Evolutionary conservation across 2,329 filamentous ascomycete genomes (phyloP).

Genomic region (Paramyrothecium roridum): DNA sequence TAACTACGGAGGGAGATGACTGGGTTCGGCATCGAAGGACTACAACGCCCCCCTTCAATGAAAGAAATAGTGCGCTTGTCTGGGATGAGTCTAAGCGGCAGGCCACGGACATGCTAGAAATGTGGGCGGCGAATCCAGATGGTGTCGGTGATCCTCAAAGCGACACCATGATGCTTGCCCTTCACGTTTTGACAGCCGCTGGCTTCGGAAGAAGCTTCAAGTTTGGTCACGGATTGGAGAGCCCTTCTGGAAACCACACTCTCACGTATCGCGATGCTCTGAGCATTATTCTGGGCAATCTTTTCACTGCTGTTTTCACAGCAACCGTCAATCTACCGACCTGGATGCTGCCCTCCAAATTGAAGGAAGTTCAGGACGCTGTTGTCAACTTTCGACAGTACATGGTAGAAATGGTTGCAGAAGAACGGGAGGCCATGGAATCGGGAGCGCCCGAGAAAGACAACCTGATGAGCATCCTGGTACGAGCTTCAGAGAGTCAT

Average conservation of each 20-base stretch:
- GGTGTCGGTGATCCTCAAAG: slow-evolving; percentile 11
- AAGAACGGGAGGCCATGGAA: slow-evolving; percentile 11
- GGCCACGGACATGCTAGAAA: slow-evolving; percentile 12
- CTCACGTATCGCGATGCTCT: slow-evolving; percentile 1
- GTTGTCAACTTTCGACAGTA: slow-evolving; percentile 13
- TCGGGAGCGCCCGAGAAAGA: slow-evolving; percentile 7
- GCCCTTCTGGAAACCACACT: slow-evolving; percentile 8
- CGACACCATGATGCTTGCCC: slow-evolving; percentile 10
- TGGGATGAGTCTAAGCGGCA: slow-evolving; percentile 14
- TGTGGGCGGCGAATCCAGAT: slow-evolving; percentile 11
- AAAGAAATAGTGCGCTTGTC: slow-evolving; percentile 14
- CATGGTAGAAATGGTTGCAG: slow-evolving; percentile 13
- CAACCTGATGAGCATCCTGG: slow-evolving; percentile 15
- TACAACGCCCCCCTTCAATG: slow-evolving; percentile 6
- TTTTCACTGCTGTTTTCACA: slow-evolving; percentile 10
- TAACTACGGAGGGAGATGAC: slow-evolving; percentile 6
- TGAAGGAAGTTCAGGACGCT: slow-evolving; percentile 12
- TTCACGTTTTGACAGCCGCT: slow-evolving; percentile 15
- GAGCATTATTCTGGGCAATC: slow-evolving; percentile 13
- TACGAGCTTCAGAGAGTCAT: slow-evolving; percentile 13
- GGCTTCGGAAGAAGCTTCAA: slow-evolving; percentile 13
- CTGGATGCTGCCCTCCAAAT: slow-evolving; percentile 10
- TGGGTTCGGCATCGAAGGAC: neutral
- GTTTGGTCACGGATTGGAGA: slow-evolving; percentile 2
- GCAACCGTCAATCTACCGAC: slow-evolving; percentile 10